phyloP scores from a whole-genome alignment of 331 rosid genomes.

The Spiraea crenata region DNA sequence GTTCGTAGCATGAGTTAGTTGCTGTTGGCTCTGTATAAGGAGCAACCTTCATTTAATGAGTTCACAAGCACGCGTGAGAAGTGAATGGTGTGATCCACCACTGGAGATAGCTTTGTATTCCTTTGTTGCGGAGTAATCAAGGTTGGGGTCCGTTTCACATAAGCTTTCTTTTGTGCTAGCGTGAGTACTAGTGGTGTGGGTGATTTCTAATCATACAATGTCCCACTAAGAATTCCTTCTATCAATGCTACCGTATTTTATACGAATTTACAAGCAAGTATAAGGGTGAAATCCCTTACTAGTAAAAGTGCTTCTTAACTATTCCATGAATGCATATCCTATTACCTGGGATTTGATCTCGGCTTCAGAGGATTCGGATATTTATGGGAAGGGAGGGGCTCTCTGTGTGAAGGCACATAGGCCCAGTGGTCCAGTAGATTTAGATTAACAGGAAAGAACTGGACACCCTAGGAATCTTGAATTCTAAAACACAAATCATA shows the following conservation, averaged over 20 bases:
- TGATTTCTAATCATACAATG: not conserved
- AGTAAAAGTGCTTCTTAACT: slow-evolving; percentile 1
- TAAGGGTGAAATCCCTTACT: not conserved
- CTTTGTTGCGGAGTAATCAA: no score
- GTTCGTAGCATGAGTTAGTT: no score
- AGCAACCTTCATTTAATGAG: no score
- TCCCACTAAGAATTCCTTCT: not conserved
- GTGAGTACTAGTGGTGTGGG: no score
- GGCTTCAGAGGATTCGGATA: not conserved
- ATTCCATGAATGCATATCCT: not conserved
- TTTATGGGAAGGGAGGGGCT: not conserved
- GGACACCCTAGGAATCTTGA: slow-evolving; percentile 1
- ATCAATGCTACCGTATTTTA: not conserved
- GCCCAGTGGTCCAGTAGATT: not conserved
- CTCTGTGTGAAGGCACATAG: not conserved
- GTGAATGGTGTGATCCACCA: no score
- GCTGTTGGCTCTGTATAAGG: no score
- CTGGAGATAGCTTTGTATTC: no score
- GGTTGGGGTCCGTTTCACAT: no score
- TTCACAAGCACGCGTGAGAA: no score
- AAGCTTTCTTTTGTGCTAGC: no score
- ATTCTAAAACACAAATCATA: not conserved
- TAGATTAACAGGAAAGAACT: not conserved
- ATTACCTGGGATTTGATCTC: not conserved
- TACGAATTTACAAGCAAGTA: not conserved